These are phyloP conservation scores for Rhexocercosporidium sp. DNA, from an alignment of 2,329 filamentous ascomycete genomes.

Conservation along the genomic window DNA sequence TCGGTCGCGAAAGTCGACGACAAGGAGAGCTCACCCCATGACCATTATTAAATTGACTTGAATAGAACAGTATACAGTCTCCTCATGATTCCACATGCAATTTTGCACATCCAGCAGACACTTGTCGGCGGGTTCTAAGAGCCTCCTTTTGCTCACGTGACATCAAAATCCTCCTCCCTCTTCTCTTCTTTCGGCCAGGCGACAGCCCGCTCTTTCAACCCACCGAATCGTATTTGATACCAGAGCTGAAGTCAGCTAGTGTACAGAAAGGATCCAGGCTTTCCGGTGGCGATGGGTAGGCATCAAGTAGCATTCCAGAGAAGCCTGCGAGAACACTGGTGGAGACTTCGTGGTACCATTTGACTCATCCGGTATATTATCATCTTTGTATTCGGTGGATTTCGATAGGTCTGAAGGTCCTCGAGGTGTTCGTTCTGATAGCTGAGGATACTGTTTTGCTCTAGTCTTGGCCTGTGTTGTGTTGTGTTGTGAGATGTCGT, in stretches of 20 bases:
- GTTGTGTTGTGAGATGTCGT: no score
- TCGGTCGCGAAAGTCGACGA: no score
- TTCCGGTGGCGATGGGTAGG: neutral
- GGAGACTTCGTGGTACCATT: neutral
- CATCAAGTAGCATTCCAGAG: constrained; percentile 1
- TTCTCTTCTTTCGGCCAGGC: neutral
- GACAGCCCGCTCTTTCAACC: neutral
- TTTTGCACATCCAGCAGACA: neutral
- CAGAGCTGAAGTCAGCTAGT: neutral
- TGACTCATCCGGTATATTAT: constrained; percentile 3
- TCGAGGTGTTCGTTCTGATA: neutral
- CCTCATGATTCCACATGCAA: neutral
- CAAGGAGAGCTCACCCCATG: no score
- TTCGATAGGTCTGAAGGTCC: neutral
- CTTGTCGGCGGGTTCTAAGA: neutral
- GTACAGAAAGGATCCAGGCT: neutral
- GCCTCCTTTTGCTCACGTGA: neutral
- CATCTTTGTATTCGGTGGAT: constrained; percentile 6
- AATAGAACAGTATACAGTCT: neutral
- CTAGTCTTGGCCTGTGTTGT: neutral
- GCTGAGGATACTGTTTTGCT: neutral
- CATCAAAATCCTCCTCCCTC: neutral
- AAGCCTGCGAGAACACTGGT: neutral
- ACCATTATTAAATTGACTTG: neutral
- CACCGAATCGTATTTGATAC: neutral